Base-by-base conservation (phyloP, 805 yeast genomes). In the Wickerhamomyces bovis region DNA sequence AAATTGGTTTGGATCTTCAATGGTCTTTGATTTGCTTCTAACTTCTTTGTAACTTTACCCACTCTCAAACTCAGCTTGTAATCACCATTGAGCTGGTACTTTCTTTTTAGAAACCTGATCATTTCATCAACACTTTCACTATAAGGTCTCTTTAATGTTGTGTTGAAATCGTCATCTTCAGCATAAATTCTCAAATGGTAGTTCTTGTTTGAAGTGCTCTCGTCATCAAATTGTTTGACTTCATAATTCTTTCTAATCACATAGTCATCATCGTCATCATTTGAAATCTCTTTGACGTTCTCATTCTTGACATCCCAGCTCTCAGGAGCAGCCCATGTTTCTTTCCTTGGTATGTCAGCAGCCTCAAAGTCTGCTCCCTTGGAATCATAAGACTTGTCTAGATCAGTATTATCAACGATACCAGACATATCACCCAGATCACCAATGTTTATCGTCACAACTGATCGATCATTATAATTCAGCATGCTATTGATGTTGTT, bases 161-260 rank as follows among this genome's bases (percentile, higher is more conserved):
- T 72, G 15, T 94, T 85, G 53, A 89, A 87, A 11, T 89, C 85
- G 55, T 89, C 90, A 48, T 87, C 95, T 44, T 81, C 85, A 48
- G 85, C 80, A 68, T 85, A 89, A 2, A 92, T 82, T 50, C 96
- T 80, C 20, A 92, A 70, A 50, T 73, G 76, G 53, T 69, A 76
- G 4, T 64, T 67, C 40, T 58, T 63, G 35, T 60, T 57, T 6
- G 43, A 41, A 18, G 33, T 60, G 55, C 48, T 64, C 33, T 65
- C 53, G 36, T 63, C 54, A 48, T 65, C 62, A 2, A 44, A 35
- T 11, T 54, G 56, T 21, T 63, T 64, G 38, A 68, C 66, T 35
- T 65, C 68, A 44, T 65, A 70, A 3, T 61, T 62, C 40, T 65
- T 70, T 44, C 65, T 59, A 38, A 66, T 65, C 4, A 57, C 58